These are phyloP conservation scores for Sphagnum tenellum DNA, from an alignment of 225 moss, liverwort and hornwort genomes.

Conservation along the genomic window DNA sequence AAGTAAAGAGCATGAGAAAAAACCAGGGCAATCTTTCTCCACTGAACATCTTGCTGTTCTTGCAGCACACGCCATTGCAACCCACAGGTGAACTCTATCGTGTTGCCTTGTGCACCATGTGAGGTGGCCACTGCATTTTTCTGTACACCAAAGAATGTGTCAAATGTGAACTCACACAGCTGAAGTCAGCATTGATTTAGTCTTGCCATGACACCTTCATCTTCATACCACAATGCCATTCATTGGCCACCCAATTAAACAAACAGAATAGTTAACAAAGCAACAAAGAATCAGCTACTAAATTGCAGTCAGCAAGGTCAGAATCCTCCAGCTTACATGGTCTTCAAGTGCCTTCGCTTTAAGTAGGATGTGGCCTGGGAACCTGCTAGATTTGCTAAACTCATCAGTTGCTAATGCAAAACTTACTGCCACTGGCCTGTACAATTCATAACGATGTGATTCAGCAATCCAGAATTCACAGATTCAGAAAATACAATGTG, in stretches of 20 bases:
- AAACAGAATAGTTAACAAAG: neutral
- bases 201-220: neutral
- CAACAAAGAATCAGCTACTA: neutral
- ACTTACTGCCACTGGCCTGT: conserved; percentile 26
- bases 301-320: neutral
- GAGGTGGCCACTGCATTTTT: conserved; percentile 40
- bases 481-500: neutral
- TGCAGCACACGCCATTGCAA: conserved; percentile 29
- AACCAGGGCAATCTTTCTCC: conserved; percentile 27
- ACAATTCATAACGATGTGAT: conserved; percentile 2
- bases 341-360: conserved; percentile 16
- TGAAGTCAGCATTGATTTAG: neutral
- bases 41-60: conserved; percentile 36
- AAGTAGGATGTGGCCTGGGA: conserved; percentile 20
- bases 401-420: neutral
- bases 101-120: conserved; percentile 48
- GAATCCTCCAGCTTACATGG: conserved; percentile 15
- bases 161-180: neutral
- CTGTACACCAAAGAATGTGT: conserved; percentile 9
- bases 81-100: conserved; percentile 47
- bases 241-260: neutral
- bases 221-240: neutral
- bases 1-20: neutral
- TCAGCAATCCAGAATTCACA: neutral
- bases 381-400: conserved; percentile 10